These are phyloP conservation scores for Tolypocladium tropicale DNA, from an alignment of 2,329 filamentous ascomycete genomes.

Conservation along the genomic window DNA sequence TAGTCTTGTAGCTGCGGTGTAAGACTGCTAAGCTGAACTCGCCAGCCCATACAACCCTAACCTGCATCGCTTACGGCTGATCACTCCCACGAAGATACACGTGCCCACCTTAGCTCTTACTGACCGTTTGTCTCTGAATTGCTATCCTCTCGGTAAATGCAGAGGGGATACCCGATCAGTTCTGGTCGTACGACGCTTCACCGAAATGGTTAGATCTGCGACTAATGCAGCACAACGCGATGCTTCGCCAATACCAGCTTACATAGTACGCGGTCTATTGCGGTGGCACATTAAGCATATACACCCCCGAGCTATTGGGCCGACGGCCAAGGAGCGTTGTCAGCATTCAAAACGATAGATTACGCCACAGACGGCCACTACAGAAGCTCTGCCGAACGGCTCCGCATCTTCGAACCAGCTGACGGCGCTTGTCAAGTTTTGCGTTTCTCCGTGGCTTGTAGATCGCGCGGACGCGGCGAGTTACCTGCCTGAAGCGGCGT, in stretches of 20 bases:
- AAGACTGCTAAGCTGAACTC: too few relatives aligned
- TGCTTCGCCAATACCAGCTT: background rate
- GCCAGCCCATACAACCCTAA: too few relatives aligned
- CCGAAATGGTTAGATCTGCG: background rate
- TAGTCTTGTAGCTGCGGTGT: background rate
- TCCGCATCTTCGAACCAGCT: background rate
- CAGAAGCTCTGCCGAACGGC: background rate
- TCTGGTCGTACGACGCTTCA: background rate
- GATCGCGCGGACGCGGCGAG: background rate
- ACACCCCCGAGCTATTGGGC: background rate
- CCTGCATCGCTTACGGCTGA: too few relatives aligned
- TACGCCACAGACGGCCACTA: background rate
- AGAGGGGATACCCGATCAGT: too few relatives aligned
- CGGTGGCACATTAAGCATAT: background rate
- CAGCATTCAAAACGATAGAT: background rate
- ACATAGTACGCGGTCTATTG: background rate
- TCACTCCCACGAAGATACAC: too few relatives aligned
- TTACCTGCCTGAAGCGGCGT: background rate
- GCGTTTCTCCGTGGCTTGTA: background rate
- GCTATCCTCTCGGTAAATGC: too few relatives aligned
- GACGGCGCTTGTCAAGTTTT: background rate
- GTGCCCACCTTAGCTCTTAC: too few relatives aligned
- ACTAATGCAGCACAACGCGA: background rate
- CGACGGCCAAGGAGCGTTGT: background rate
- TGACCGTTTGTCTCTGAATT: too few relatives aligned